phyloP scores from a whole-genome alignment of 129 eudicot species.

The Chrysanthemum seticuspe region DNA sequence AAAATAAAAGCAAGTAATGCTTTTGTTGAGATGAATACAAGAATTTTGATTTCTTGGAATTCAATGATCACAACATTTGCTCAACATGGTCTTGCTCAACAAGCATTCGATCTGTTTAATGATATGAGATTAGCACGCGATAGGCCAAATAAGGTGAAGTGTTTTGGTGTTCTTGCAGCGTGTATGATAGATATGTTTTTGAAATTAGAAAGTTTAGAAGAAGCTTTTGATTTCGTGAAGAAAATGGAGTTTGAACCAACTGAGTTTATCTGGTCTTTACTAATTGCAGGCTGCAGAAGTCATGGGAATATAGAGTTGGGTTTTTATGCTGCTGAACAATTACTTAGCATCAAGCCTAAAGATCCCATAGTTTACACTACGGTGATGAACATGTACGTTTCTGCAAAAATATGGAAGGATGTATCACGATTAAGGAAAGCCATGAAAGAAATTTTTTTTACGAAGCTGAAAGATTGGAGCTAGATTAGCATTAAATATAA shows the following conservation, averaged over 20 bases:
- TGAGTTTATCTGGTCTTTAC: conserved; percentile 69
- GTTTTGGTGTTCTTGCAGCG: conserved; percentile 76
- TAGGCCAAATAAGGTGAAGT: conserved; percentile 73
- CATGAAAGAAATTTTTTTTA: conserved; percentile 62
- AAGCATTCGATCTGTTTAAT: conserved; percentile 72
- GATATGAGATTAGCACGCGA: conserved; percentile 82
- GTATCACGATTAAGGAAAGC: conserved; percentile 67
- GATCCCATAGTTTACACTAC: no score
- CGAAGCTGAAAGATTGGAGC: conserved; percentile 65
- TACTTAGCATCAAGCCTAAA: no score
- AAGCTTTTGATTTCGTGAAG: conserved; percentile 76
- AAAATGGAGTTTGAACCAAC: conserved; percentile 60
- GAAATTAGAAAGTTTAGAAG: conserved; percentile 73
- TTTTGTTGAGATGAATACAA: conserved; percentile 67
- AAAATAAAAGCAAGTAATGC: conserved; percentile 55
- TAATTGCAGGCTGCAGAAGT: conserved; percentile 86
- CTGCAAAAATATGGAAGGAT: conserved; percentile 47
- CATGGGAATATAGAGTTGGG: conserved; percentile 70
- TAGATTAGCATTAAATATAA: conserved; percentile 71
- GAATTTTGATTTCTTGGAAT: conserved; percentile 89
- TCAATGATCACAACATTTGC: conserved; percentile 82
- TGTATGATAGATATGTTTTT: conserved; percentile 84
- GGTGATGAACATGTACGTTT: no score
- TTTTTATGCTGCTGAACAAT: conserved; percentile 15
- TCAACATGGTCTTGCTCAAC: conserved; percentile 59